phyloP scores from a whole-genome alignment of 495 filamentous ascomycete species.

The Podospora pseudocomata region DNA sequence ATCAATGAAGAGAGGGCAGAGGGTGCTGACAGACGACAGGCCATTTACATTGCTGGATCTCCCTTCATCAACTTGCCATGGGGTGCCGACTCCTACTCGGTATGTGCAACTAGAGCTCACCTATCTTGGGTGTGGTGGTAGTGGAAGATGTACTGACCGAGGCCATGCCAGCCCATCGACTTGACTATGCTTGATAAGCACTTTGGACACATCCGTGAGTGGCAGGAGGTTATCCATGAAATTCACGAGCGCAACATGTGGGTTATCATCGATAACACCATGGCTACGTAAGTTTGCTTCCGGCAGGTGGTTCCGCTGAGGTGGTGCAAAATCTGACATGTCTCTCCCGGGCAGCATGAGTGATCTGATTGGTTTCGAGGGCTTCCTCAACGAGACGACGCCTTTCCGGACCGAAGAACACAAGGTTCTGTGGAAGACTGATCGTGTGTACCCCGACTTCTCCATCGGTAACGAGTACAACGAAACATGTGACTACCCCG shows the following conservation, averaged over 20 bases:
- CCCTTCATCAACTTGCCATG: conserved; percentile 70
- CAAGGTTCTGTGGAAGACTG: conserved; percentile 55
- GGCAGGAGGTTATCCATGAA: conserved; percentile 61
- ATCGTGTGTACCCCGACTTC: conserved; percentile 62
- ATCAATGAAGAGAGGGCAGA: neutral
- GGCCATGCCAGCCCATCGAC: conserved; percentile 53
- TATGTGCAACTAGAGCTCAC: conserved; percentile 13
- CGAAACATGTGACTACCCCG: conserved; percentile 58
- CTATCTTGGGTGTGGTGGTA: too few relatives aligned
- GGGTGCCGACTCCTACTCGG: conserved; percentile 61
- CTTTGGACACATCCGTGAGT: conserved; percentile 59
- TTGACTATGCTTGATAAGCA: conserved; percentile 69
- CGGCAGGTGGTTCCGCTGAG: neutral
- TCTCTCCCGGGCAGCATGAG: conserved; percentile 48
- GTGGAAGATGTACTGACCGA: conserved; percentile 4
- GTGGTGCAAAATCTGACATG: conserved; percentile 1
- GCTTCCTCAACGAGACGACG: conserved; percentile 61
- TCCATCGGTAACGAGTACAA: conserved; percentile 56
- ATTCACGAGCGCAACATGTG: conserved; percentile 67
- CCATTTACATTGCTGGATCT: conserved; percentile 65
- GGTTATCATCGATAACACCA: conserved; percentile 68
- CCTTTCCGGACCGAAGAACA: conserved; percentile 58
- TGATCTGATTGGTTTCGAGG: conserved; percentile 65
- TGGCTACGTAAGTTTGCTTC: conserved; percentile 49
- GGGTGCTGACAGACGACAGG: conserved; percentile 32